phyloP scores from a whole-genome alignment of 2,329 filamentous ascomycete genomes.

The Cordyceps cicadae region DNA sequence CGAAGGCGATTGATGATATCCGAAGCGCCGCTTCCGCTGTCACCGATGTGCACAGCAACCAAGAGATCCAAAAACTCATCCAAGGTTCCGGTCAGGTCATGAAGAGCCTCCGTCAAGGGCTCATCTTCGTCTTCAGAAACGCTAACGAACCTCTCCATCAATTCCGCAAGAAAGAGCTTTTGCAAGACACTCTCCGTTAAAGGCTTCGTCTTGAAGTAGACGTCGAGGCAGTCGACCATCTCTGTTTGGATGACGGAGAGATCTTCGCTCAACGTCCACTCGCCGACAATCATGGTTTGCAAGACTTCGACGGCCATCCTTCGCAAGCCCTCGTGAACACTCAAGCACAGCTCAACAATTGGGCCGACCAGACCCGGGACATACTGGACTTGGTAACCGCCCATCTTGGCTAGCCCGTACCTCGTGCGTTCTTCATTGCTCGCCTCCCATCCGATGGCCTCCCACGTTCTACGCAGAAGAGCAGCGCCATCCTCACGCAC shows the following conservation, averaged over 20 bases:
- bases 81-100: constrained; percentile 72
- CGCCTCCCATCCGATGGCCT: constrained; percentile 94
- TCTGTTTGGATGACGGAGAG: constrained; percentile 87
- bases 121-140: constrained; percentile 61
- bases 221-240: constrained; percentile 89
- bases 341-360: constrained; percentile 88
- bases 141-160: constrained; percentile 71
- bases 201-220: constrained; percentile 80
- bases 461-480: constrained; percentile 77
- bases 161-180: constrained; percentile 83
- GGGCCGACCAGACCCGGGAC: constrained; percentile 85
- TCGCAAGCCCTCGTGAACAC: constrained; percentile 85
- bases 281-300: constrained; percentile 96
- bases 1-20: constrained; percentile 81
- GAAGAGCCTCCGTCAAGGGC: constrained; percentile 65
- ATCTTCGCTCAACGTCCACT: constrained; percentile 94
- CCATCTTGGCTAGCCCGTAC: constrained; percentile 76
- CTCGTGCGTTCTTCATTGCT: constrained; percentile 66
- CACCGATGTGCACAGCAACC: constrained; percentile 77
- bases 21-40: constrained; percentile 63
- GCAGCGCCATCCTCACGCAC: constrained; percentile 87
- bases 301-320: constrained; percentile 87
- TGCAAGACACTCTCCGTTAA: constrained; percentile 83
- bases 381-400: constrained; percentile 97
- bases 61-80: constrained; percentile 88